Evolutionary conservation across 1,284 basidiomycete genomes (phyloP).

Genomic region (Malassezia nana): DNA sequence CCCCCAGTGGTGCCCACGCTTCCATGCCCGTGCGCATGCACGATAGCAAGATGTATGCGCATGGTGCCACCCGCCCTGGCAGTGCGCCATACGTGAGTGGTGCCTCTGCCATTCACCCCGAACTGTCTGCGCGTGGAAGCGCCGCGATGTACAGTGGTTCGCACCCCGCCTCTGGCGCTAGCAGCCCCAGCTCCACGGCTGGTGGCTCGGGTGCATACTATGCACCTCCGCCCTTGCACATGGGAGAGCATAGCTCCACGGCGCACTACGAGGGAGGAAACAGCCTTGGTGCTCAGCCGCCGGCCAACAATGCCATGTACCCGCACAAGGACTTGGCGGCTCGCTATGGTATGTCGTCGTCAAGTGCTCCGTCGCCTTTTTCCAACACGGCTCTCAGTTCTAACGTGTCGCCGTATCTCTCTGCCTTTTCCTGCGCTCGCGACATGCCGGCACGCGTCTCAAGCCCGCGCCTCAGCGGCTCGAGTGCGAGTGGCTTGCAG

Average conservation of each 20-base stretch:
- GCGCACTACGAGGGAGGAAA: neutral
- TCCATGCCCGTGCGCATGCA: conserved; percentile 2
- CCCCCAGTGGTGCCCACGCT: neutral
- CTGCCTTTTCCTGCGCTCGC: conserved; percentile 44
- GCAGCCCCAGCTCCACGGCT: conserved; percentile 6
- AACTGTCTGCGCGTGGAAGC: conserved; percentile 5
- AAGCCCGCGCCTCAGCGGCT: conserved; percentile 26
- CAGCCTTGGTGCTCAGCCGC: neutral
- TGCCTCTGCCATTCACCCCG: neutral
- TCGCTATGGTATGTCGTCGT: conserved; percentile 33
- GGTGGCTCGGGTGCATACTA: neutral
- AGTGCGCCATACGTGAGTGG: conserved; percentile 8
- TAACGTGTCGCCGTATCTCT: conserved; percentile 43
- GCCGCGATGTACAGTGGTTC: conserved; percentile 4
- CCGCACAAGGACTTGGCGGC: conserved; percentile 27
- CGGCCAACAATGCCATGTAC: neutral
- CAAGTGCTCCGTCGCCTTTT: conserved; percentile 40
- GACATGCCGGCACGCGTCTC: conserved; percentile 38
- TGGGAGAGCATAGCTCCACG: neutral
- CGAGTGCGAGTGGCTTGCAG: conserved; percentile 6
- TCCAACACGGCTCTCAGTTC: conserved; percentile 41
- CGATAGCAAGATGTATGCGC: conserved; percentile 11
- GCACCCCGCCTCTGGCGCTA: conserved; percentile 2
- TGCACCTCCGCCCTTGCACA: neutral
- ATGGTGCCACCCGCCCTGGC: neutral